Evolutionary conservation across 116 monocot species (phyloP), one percentile per base, ranked within the genome.

Genomic region (Phalaenopsis hybrid): DNA sequence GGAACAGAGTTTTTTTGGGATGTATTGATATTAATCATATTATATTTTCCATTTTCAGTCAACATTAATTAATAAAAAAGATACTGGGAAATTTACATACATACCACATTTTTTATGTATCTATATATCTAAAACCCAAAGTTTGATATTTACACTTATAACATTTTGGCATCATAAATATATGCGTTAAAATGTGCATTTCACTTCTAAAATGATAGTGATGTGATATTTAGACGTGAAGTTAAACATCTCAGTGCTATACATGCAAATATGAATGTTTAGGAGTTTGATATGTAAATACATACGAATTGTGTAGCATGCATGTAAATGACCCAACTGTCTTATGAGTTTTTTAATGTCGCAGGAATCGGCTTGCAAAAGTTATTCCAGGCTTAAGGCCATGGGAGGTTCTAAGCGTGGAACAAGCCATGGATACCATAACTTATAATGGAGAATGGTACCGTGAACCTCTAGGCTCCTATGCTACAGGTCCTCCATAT

Each of bases 351-450:
- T 7, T 44, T 31, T 51, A 15, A 1, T 77, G 1, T 58, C 49
- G 61, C 83, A 94, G 94, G 83, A 81, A 92, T 25, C 94, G 89
- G 50, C 92, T 95, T 81, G 85, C 88, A 80, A 75, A 92, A 78
- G 75, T 91, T 23, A 91, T 92, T 68, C 95, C 95, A 81, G 91
- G 89, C 75, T 83, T 95, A 77, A 91, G 95, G 82, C 95, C 92
- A 51, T 95, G 95, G 92, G 95, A 95, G 79, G 88, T 95, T 84
- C 85, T 95, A 51, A 92, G 91, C 57, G 55, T 95, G 21, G 95
- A 95, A 78, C 92, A 95, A 78, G 95, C 95, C 49, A 95, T 95
- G 95, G 92, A 95, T 78, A 78, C 84, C 44, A 92, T 95, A 81
- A 92, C 92, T 77, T 95, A 89, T 78, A 79, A 74, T 41, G 92